Base-by-base conservation (phyloP, 108 stramenopile genomes). In the Nannochloropsis salina region DNA sequence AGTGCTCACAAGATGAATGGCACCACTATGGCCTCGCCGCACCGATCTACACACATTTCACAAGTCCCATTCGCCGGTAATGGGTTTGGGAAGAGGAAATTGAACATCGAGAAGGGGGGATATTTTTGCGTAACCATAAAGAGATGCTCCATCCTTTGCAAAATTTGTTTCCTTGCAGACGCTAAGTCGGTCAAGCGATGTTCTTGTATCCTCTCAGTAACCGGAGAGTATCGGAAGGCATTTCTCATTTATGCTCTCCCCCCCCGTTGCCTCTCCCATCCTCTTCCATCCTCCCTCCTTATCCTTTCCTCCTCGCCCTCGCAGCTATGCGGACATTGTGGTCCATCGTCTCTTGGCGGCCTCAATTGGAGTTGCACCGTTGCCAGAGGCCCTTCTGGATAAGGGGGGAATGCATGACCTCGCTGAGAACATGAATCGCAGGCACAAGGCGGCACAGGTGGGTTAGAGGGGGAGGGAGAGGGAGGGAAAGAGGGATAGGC, bases 31-130 rank as follows among this genome's bases (percentile, higher is more conserved):
- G 99, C 81, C 94, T 99, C 2, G 99, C 98, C 9, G 96, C 97
- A n/a, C 96, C 97, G 5, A 95, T 99, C 11, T 99, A 99, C 90
- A 99, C 98, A 1, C 99, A 99, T 87, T 99, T 99, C 89, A 99
- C 99, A 9, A 96, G 95, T 9, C 99, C 99, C 40, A 99, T 99
- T 86, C 97, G 99, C 42, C 95, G 97, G 51, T 74, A 74, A 6
- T 1, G 61, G n/a, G 8, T 15, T n/a, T 15, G 61, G 61, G 3
- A 6, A 6, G 61, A 74, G 61, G 61, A n/a, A 74, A n/a, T 4
- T 15, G n/a, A 74, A n/a, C 20, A 74, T 15, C 20, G 3, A 6
- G 6, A n/a, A 8, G n/a, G n/a, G 61, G 61, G 8, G n/a, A 74
- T 4, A n/a, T 15, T 2, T 6, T 8, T 74, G 20, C 15, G 61